A percentile compares a stretch with the other conserved stretches of the same genome.
Conservation (phyloP, 2,329 filamentous ascomycete species). For the Nothopassalora personata region DNA sequence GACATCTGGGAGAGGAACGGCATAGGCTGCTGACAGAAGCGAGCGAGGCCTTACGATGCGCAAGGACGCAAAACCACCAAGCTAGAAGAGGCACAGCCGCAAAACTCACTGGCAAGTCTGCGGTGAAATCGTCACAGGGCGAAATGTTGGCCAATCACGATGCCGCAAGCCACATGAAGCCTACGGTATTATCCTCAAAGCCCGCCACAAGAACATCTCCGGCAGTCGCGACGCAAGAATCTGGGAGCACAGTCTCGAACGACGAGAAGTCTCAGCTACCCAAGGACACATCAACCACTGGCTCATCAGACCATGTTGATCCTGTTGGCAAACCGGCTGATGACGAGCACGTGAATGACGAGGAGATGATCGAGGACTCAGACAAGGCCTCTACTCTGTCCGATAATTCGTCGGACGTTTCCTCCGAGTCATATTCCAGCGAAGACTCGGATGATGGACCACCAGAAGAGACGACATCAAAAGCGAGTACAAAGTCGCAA, state of each 20-base stretch:
- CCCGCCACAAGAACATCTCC: background rate
- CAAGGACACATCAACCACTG: background rate
- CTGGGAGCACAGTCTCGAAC: background rate
- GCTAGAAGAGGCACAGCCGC: background rate
- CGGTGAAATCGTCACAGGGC: background rate
- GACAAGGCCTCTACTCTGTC: slow-evolving; percentile 23
- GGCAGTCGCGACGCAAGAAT: background rate
- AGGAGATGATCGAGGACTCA: background rate
- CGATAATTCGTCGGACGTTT: slow-evolving; percentile 27
- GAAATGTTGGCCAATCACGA: background rate
- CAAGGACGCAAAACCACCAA: background rate
- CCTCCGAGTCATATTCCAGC: slow-evolving; percentile 23
- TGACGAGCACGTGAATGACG: background rate
- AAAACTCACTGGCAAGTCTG: background rate
- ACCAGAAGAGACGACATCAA: slow-evolving; percentile 38
- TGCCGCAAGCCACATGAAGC: background rate
- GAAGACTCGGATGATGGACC: slow-evolving; percentile 29
- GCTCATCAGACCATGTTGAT: slow-evolving; percentile 9
- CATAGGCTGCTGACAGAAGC: slow-evolving; percentile 31
- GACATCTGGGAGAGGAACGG: slow-evolving; percentile 29
- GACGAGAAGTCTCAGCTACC: background rate
- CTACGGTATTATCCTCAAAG: background rate
- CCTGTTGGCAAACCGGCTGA: background rate
- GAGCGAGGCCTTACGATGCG: slow-evolving; percentile 5
- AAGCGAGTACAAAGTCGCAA: slow-evolving; percentile 16